Evolutionary conservation across 768 basidiomycete genomes (phyloP), one percentile per base, ranked within the genome.

Genomic region (Tephrocybe sp.): DNA sequence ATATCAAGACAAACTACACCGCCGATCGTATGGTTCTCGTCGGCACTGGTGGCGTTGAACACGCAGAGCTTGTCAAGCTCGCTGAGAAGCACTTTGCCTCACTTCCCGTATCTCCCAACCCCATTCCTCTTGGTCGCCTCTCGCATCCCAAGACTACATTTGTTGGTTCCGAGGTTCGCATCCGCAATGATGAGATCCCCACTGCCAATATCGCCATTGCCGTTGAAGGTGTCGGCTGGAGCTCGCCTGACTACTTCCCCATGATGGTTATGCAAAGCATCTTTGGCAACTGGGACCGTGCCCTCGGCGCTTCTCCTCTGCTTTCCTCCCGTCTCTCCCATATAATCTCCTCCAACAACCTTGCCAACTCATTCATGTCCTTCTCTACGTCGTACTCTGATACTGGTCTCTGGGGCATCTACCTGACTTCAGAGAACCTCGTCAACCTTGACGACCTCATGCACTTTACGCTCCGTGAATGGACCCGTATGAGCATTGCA

Each of bases 321-420:
- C 84, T 96, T 55, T 93, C 91, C 52, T 97, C 93, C 44, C 84
- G 88, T 44, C 86, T 99, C 47, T 90, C 89, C 21, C 89, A 95
- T 69, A 88, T 93, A 68, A 79, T 98, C 61, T 90, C 92, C 30
- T 76, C 80, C 46, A 86, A 98, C 81, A 90, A 92, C 78, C 92
- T 98, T 65, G 97, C 97, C 64, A 99, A 98, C 78, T 92, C 89
- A 51, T 99, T 90, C 87, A 96, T 98, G 92, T 92, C 89, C 45
- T 99, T 98, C 86, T 96, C 93, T 15, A 98, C 96, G 1, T 92
- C 89, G 5, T 99, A 99, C 77, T 93, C 94, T 5, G 97, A 99
- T 70, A 98, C 95, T 16, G 97, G 97, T 50, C 84, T 98, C 27
- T 99, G 96, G 97, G 96, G 96, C 61, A 92, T 98, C 70, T 98